Base-by-base conservation (phyloP, 2,329 filamentous ascomycete species). In the Stemphylium beticola region DNA sequence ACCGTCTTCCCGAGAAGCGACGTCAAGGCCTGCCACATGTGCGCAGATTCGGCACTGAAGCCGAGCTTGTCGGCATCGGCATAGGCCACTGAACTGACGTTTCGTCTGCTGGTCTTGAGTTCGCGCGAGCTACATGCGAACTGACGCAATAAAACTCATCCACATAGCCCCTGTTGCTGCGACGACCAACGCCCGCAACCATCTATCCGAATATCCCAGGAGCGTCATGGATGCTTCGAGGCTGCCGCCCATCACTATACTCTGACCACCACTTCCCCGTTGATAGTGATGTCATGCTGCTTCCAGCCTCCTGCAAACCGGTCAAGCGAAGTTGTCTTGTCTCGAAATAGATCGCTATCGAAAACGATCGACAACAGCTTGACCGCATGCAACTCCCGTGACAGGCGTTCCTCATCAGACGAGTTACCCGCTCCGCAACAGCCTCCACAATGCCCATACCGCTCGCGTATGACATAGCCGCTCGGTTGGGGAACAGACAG, bases 321-420 rank as follows among this genome's bases (percentile, higher is more conserved):
- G 31, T 15, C 34, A 47, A 39, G 33, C 24, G 4, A 48, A 48
- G 15, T 18, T 39, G 44, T 26, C 22, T 18, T n/a, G 33, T 50
- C 47, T 55, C 46, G 33, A 55, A 51, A 51, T 51, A 51, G 36
- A 45, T 34, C 22, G 32, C 14, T 33, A 55, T 55, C 26, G 26
- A 46, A 49, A 39, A 26, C 15, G 52, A 55, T 55, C 52, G 52
- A 45, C 52, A 39, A 26, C 22, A 38, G 34, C 20, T 33, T 39
- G 46, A 39, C 52, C 47, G 24, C 52, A 40, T 45, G n/a, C 22
- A 12, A 41, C 36, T 33, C 34, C 29, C 29, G 20, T 44, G 5
- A n/a, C 34, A 41, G 29, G 31, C 36, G 15, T 24, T 55, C 52
- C 40, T 51, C 52, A 51, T 55, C 47, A 51, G 41, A 47, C 52